Evolutionary conservation across 2,329 filamentous ascomycete genomes (phyloP).

Genomic region (Alternaria triticimaculans): DNA sequence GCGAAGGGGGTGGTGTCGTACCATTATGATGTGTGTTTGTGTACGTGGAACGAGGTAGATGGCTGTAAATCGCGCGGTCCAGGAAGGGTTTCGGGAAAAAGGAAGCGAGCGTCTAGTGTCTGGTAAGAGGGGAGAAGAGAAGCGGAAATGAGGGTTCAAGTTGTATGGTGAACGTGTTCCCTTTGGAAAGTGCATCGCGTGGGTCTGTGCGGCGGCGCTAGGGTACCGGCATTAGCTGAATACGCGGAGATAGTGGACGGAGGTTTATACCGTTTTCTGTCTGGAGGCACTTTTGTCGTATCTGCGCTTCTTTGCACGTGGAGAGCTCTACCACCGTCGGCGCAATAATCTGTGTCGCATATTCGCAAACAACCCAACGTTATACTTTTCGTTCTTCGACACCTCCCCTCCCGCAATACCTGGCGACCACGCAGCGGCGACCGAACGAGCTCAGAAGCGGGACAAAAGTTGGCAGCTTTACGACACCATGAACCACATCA

Average conservation of each 20-base stretch:
- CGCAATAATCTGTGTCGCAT: not conserved
- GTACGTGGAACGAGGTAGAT: not conserved
- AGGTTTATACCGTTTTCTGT: slow-evolving; percentile 13
- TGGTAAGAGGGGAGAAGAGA: not conserved
- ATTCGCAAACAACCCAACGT: not conserved
- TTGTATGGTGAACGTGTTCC: slow-evolving; percentile 16
- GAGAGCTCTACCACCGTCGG: not conserved
- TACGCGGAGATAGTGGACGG: slow-evolving; percentile 22
- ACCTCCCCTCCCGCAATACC: not conserved
- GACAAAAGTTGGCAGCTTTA: slow-evolving; percentile 1
- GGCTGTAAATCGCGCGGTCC: not conserved
- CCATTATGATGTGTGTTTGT: not conserved
- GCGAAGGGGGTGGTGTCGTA: not conserved
- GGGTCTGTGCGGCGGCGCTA: slow-evolving; percentile 10
- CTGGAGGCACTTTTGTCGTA: not conserved
- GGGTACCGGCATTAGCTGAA: not conserved
- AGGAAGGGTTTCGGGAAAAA: not conserved
- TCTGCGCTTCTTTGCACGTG: not conserved
- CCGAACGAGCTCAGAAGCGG: not conserved
- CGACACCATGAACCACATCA: slow-evolving; percentile 22
- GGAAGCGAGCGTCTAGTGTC: not conserved
- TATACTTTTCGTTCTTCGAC: not conserved
- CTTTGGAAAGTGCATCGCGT: slow-evolving; percentile 23
- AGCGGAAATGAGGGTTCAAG: slow-evolving; percentile 1
- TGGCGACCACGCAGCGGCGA: not conserved